Evolutionary conservation across 2,329 filamentous ascomycete species (phyloP).

Genomic region (Ploettnerulaceae sp.): DNA sequence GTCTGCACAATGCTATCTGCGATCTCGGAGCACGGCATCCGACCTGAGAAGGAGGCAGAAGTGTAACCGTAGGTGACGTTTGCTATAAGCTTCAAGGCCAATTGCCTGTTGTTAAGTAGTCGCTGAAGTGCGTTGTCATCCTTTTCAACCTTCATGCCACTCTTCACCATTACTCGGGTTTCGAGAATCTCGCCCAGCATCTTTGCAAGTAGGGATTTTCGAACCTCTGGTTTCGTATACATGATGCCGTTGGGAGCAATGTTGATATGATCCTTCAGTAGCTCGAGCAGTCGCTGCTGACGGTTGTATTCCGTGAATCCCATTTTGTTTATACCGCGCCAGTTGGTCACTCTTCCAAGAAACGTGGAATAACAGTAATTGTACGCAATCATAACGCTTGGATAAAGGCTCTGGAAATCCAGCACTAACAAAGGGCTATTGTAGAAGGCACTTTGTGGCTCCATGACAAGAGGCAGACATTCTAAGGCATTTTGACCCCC

Average conservation of each 20-base stretch:
- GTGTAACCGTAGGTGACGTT: conserved; percentile 99
- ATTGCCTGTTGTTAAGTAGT: conserved; percentile 85
- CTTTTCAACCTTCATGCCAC: conserved; percentile 90
- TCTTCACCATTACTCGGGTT: conserved; percentile 96
- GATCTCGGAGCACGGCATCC: conserved; percentile 97
- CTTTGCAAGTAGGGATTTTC: conserved; percentile 87
- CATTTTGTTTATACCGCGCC: conserved; percentile 93
- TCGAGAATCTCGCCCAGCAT: conserved; percentile 96
- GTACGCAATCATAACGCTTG: conserved; percentile 98
- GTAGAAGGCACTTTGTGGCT: conserved; percentile 93
- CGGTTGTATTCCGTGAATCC: conserved; percentile 85
- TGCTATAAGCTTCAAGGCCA: conserved; percentile 93
- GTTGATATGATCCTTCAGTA: conserved; percentile 82
- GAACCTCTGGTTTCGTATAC: conserved; percentile 79
- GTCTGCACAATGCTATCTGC: conserved; percentile 98
- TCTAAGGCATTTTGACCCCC: conserved; percentile 91
- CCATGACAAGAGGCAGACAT: conserved; percentile 93
- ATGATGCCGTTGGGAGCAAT: conserved; percentile 96
- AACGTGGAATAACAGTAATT: conserved; percentile 99
- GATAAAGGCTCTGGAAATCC: conserved; percentile 94
- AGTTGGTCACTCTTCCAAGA: conserved; percentile 75
- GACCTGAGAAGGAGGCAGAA: conserved; percentile 90
- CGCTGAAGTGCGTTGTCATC: conserved; percentile 81
- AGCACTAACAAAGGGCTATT: conserved; percentile 82
- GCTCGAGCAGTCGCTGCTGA: conserved; percentile 65